phyloP scores from a whole-genome alignment of 129 eudicot genomes.

The Tagetes erecta region DNA sequence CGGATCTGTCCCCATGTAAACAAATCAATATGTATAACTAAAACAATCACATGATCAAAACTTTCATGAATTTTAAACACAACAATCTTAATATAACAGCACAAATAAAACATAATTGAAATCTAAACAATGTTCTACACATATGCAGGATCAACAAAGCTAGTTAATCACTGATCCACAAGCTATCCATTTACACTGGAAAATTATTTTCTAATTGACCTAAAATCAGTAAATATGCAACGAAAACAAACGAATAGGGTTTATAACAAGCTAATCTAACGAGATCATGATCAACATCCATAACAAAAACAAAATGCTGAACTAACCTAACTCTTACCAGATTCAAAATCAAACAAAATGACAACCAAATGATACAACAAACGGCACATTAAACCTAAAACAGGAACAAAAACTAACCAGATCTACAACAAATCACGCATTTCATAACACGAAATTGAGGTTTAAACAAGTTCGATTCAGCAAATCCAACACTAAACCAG shows the following conservation, averaged over 20 bases:
- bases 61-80: not conserved
- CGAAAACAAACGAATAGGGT: not conserved
- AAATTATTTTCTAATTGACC: slow-evolving; percentile 1
- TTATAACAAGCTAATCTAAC: slow-evolving; percentile 18
- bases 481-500: slow-evolving; percentile 22
- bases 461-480: slow-evolving; percentile 26
- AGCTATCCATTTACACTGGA: slow-evolving; percentile 7
- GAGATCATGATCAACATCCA: slow-evolving; percentile 27
- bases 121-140: slow-evolving; percentile 10
- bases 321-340: slow-evolving; percentile 23
- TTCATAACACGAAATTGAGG: slow-evolving; percentile 14
- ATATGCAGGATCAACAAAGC: slow-evolving; percentile 22
- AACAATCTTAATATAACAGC: slow-evolving; percentile 19
- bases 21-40: slow-evolving; percentile 16
- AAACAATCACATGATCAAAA: slow-evolving; percentile 9
- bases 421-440: slow-evolving; percentile 31
- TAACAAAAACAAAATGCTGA: slow-evolving; percentile 23
- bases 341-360: slow-evolving; percentile 16
- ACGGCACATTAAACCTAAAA: slow-evolving; percentile 20
- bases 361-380: not conserved
- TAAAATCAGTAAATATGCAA: slow-evolving; percentile 12
- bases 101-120: slow-evolving; percentile 17
- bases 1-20: slow-evolving; percentile 34
- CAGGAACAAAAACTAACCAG: slow-evolving; percentile 21
- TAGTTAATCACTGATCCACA: slow-evolving; percentile 21